phyloP scores from a whole-genome alignment of 192 early-diverging fungal genomes.

The Physocladia obscura region DNA sequence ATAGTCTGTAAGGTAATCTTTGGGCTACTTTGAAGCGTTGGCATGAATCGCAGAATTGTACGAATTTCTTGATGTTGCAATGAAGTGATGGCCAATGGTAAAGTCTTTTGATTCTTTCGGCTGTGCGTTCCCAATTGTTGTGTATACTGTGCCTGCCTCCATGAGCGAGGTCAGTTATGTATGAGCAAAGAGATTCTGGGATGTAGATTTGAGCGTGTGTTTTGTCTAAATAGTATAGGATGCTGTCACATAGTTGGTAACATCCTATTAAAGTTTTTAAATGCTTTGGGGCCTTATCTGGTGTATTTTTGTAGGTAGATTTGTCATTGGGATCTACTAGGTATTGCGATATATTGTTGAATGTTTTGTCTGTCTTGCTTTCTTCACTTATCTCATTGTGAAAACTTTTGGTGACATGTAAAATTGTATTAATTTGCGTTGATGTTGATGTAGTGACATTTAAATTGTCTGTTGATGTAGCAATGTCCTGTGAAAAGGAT shows the following conservation, averaged over 20 bases:
- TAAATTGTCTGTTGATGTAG: too few species aligned
- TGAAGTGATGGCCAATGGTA: constrained; percentile 1
- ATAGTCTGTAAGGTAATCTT: constrained; percentile 38
- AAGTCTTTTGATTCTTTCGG: not conserved
- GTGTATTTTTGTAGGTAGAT: too few species aligned
- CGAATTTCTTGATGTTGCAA: not conserved
- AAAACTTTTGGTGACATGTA: too few species aligned
- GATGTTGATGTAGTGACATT: too few species aligned
- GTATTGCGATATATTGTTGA: too few species aligned
- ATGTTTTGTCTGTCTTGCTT: too few species aligned
- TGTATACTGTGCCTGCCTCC: not conserved
- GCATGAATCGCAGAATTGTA: not conserved
- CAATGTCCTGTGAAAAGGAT: too few species aligned
- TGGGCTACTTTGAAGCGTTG: not conserved
- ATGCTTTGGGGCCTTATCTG: not conserved
- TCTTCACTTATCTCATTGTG: too few species aligned
- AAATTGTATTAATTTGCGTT: too few species aligned
- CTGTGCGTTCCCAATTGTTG: constrained; percentile 19
- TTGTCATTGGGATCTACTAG: not conserved
- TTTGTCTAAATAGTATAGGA: not conserved
- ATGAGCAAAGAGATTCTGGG: not conserved
- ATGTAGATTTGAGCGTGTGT: not conserved
- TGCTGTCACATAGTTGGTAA: not conserved
- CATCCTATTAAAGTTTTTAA: not conserved
- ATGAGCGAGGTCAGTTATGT: not conserved